A percentile compares a stretch with the other conserved stretches of the same genome.
Evolutionary conservation across 1,284 basidiomycete genomes (phyloP).

Genomic region (Meira miltonrushii): DNA sequence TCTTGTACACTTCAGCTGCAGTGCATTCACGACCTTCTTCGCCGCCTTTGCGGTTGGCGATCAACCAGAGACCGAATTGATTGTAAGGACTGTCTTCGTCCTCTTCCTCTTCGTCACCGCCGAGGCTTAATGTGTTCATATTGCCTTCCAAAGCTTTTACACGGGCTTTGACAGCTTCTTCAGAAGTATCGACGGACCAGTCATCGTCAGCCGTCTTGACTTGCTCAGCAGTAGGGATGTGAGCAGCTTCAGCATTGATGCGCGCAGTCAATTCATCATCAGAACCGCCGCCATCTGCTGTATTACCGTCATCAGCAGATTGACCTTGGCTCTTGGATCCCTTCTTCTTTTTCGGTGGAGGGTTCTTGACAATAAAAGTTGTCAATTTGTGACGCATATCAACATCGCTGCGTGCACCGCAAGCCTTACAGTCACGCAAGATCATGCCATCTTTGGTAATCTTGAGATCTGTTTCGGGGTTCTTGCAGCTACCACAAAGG

Average conservation of each 20-base stretch:
- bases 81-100: constrained; percentile 63
- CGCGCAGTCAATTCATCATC: constrained; percentile 57
- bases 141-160: constrained; percentile 70
- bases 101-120: constrained; percentile 71
- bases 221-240: constrained; percentile 56
- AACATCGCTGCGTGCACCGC: constrained; percentile 81
- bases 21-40: constrained; percentile 33
- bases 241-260: constrained; percentile 56
- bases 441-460: constrained; percentile 76
- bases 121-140: constrained; percentile 61
- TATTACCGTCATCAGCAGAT: constrained; percentile 61
- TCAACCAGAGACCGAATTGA: constrained; percentile 77
- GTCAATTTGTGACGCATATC: constrained; percentile 97
- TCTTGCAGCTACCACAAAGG: constrained; percentile 95
- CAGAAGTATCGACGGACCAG: constrained; percentile 85
- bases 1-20: constrained; percentile 70
- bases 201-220: constrained; percentile 59
- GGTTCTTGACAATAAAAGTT: constrained; percentile 96
- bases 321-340: constrained; percentile 51
- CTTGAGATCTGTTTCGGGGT: constrained; percentile 95
- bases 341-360: constrained; percentile 64
- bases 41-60: constrained; percentile 65
- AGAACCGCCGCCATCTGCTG: constrained; percentile 57
- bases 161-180: constrained; percentile 83
- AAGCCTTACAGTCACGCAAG: constrained; percentile 95